Conservation (phyloP, 768 basidiomycete species). For the Porpolomopsis calyptriformis region DNA sequence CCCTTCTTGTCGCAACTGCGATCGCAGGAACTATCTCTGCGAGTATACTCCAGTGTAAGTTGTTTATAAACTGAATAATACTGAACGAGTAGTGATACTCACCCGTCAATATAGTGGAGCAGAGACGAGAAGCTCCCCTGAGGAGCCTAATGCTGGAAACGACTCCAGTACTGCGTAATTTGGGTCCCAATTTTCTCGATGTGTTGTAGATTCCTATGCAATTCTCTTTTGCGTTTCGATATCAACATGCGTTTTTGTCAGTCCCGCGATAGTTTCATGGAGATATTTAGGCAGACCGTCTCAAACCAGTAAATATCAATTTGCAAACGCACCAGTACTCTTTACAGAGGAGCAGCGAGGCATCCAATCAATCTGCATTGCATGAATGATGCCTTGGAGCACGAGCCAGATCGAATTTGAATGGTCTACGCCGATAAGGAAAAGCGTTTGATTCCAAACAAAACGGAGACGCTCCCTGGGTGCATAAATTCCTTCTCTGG, state of each 20-base stretch:
- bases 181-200: not conserved
- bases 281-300: not conserved
- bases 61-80: not conserved
- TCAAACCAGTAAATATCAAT: not conserved
- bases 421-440: not conserved
- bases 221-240: not conserved
- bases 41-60: slow-evolving; percentile 57
- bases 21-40: slow-evolving; percentile 48
- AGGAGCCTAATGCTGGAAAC: too few relatives aligned
- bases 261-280: not conserved
- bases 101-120: not conserved
- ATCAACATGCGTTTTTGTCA: not conserved
- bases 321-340: not conserved
- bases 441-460: not conserved
- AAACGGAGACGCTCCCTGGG: not conserved
- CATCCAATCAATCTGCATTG: not conserved
- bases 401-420: not conserved
- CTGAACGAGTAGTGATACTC: not conserved
- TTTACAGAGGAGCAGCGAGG: not conserved
- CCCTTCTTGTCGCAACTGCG: slow-evolving; percentile 58
- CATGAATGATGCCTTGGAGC: not conserved
- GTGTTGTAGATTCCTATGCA: not conserved
- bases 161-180: too few relatives aligned
- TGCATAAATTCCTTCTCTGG: slow-evolving; percentile 1
- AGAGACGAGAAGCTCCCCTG: too few relatives aligned